Conservation (phyloP, 257 asterid species). For the Fraxinus excelsior region DNA sequence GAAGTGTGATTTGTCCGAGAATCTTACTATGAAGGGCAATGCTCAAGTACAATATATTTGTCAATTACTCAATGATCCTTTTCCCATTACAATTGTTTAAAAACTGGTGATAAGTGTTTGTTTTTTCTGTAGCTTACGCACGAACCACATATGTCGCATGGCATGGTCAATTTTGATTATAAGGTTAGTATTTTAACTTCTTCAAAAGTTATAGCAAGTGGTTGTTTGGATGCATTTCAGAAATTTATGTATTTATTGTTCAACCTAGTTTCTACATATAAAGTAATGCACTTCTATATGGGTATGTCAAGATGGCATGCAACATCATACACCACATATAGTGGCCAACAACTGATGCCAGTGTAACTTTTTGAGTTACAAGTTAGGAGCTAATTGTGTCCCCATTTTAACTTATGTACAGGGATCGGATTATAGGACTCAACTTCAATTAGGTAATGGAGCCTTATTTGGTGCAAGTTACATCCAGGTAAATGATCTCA, state of each 20-base stretch:
- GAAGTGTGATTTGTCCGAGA: slow-evolving; percentile 87
- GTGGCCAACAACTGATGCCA: slow-evolving; percentile 4
- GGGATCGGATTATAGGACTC: slow-evolving; percentile 88
- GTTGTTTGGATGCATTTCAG: slow-evolving; percentile 10
- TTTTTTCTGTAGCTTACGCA: slow-evolving; percentile 67
- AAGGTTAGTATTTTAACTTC: slow-evolving; percentile 53
- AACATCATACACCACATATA: neutral
- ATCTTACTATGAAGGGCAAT: slow-evolving; percentile 79
- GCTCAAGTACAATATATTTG: slow-evolving; percentile 68
- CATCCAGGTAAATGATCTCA: slow-evolving; percentile 71
- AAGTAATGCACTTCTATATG: neutral
- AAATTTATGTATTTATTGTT: neutral
- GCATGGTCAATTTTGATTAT: slow-evolving; percentile 88
- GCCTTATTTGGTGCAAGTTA: slow-evolving; percentile 89
- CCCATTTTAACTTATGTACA: slow-evolving; percentile 35
- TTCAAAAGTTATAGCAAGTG: neutral
- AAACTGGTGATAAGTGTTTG: slow-evolving; percentile 7
- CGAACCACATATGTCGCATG: slow-evolving; percentile 91
- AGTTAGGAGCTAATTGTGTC: slow-evolving; percentile 24
- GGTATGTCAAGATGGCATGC: slow-evolving; percentile 7
- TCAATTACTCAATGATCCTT: slow-evolving; percentile 15
- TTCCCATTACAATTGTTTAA: neutral
- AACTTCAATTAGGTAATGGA: slow-evolving; percentile 85
- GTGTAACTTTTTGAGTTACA: slow-evolving; percentile 14
- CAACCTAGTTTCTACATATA: neutral